Percentiles rank a stretch among this genome's conserved stretches.
phyloP scores from a whole-genome alignment of 73 alveolate species.

The Paramecium pentaurelia region DNA sequence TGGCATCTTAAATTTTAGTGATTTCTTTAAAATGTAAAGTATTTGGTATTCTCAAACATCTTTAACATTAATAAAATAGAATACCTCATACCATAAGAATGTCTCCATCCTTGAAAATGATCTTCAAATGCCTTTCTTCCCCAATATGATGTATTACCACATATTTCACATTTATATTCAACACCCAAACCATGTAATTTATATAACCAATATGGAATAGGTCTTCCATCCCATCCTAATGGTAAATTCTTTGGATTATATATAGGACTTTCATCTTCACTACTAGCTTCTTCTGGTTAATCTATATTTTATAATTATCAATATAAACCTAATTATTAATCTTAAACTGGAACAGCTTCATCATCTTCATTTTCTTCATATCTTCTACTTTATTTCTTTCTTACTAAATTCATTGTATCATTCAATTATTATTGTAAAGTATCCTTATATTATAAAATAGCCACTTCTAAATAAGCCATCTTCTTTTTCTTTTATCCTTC shows the following conservation, averaged over 20 bases:
- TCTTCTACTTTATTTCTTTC: conserved; percentile 40
- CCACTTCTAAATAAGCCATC: conserved; percentile 14
- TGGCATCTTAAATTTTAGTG: conserved; percentile 98
- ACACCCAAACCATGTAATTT: conserved; percentile 98
- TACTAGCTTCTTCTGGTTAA: background rate
- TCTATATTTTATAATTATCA: background rate
- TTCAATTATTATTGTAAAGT: background rate
- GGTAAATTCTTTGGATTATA: conserved; percentile 91
- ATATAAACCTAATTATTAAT: background rate
- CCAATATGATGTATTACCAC: conserved; percentile 98
- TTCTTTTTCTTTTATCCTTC: background rate
- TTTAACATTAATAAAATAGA: conserved; percentile 92
- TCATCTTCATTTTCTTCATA: conserved; percentile 43
- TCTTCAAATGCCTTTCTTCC: conserved; percentile 26
- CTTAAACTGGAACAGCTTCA: background rate
- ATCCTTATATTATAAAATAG: background rate
- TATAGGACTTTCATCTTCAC: conserved; percentile 15
- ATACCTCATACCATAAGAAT: conserved; percentile 55
- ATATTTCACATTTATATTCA: conserved; percentile 99
- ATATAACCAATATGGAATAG: conserved; percentile 99
- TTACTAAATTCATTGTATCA: conserved; percentile 25
- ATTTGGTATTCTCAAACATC: conserved; percentile 98
- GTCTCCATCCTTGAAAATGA: conserved; percentile 44
- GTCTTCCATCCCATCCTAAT: conserved; percentile 99
- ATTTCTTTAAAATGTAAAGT: conserved; percentile 98